Evolutionary conservation across 164 flowering plant species (phyloP).

Genomic region (Euptelea pleiosperma): DNA sequence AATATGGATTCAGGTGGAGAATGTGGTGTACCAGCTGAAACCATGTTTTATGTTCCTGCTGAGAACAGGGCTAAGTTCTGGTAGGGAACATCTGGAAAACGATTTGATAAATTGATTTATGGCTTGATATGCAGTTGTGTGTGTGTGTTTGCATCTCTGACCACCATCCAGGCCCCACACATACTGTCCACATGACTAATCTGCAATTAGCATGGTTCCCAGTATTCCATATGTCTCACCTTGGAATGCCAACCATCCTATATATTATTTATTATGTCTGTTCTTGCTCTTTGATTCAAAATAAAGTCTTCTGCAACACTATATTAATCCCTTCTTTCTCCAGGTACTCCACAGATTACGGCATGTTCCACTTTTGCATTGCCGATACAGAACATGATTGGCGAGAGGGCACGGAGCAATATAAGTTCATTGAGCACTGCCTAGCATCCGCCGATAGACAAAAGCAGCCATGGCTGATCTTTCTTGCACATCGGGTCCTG

Average conservation of each 20-base stretch:
- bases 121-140: not conserved
- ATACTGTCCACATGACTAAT: too few relatives aligned
- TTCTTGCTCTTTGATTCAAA: too few relatives aligned
- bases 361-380: conserved; percentile 85
- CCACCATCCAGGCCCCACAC: too few relatives aligned
- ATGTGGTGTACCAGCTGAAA: conserved; percentile 34
- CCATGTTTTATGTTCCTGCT: conserved; percentile 40
- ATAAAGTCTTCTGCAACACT: too few relatives aligned
- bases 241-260: not conserved
- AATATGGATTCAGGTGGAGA: conserved; percentile 41
- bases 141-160: too few relatives aligned
- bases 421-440: conserved; percentile 77
- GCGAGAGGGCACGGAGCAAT: conserved; percentile 87
- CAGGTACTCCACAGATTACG: conserved; percentile 90
- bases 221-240: too few relatives aligned
- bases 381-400: conserved; percentile 92
- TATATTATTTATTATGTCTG: too few relatives aligned
- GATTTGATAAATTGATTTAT: not conserved
- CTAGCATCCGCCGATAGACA: conserved; percentile 72
- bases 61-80: conserved; percentile 32
- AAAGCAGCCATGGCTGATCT: conserved; percentile 91
- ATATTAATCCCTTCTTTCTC: not conserved
- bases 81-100: conserved; percentile 13
- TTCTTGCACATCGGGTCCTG: conserved; percentile 82
- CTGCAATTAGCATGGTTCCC: too few relatives aligned